These are phyloP conservation scores for Chloropicon primus DNA, from an alignment of 139 green algal genomes.

Conservation along the genomic window DNA sequence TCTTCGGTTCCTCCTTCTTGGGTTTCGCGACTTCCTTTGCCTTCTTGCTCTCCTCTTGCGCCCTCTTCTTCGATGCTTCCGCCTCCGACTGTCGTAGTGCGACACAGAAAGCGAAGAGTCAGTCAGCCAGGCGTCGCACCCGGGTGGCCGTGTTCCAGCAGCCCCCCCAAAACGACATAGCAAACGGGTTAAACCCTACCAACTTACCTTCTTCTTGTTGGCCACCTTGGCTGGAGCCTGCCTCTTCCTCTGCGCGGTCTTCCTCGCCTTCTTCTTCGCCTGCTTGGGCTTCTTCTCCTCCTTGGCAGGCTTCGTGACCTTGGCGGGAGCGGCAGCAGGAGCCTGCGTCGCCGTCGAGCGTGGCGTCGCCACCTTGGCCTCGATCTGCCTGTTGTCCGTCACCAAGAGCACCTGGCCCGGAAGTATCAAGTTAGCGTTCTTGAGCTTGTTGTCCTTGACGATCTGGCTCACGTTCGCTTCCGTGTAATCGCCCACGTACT, in stretches of 20 bases:
- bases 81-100: too few relatives aligned
- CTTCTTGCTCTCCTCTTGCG: not conserved
- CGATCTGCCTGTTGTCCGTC: not conserved
- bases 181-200: too few relatives aligned
- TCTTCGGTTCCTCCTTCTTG: not conserved
- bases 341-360: not conserved
- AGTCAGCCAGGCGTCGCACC: too few relatives aligned
- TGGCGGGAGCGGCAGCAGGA: not conserved
- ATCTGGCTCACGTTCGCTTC: not conserved
- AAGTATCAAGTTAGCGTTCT: not conserved
- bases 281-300: not conserved
- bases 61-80: not conserved
- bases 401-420: not conserved
- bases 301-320: not conserved
- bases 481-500: not conserved
- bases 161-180: too few relatives aligned
- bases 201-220: too few relatives aligned
- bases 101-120: too few relatives aligned
- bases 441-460: not conserved
- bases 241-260: not conserved
- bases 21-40: too few relatives aligned
- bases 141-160: too few relatives aligned
- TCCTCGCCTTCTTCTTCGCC: not conserved
- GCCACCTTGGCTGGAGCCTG: too few relatives aligned
- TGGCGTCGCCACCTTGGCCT: not conserved